A percentile compares a stretch with the other conserved stretches of the same genome.
Conservation (phyloP, 257 asterid species). For the Lavandula angustifolia region DNA sequence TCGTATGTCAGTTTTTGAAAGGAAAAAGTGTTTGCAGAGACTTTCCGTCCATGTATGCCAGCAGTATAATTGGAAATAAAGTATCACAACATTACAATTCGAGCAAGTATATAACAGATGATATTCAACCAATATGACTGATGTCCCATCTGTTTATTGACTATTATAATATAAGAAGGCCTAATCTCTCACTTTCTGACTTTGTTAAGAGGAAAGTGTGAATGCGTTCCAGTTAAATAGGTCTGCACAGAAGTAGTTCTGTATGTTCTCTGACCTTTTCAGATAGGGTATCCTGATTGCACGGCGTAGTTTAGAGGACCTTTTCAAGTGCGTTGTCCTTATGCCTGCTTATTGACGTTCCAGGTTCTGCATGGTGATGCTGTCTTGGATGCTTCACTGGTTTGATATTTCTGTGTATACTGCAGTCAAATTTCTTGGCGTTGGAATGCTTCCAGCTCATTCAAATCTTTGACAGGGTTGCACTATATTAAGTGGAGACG, state of each 20-base stretch:
- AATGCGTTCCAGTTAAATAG: conserved; percentile 8
- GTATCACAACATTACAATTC: background rate
- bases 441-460: conserved; percentile 16
- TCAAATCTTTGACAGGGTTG: conserved; percentile 64
- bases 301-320: background rate
- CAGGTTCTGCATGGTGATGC: conserved; percentile 99
- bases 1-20: background rate
- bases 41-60: background rate
- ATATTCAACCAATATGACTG: background rate
- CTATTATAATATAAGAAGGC: background rate
- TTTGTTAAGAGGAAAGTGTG: background rate
- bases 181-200: background rate
- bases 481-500: conserved; percentile 95
- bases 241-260: background rate
- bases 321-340: background rate
- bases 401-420: conserved; percentile 40
- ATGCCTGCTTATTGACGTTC: conserved; percentile 26
- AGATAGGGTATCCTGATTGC: background rate
- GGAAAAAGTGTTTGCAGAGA: conserved; percentile 1
- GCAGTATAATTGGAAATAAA: background rate
- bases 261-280: conserved; percentile 3
- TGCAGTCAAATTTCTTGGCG: conserved; percentile 26
- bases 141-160: conserved; percentile 8
- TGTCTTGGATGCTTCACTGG: conserved; percentile 82
- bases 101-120: background rate